Evolutionary conservation across 1,284 basidiomycete species (phyloP).

Genomic region (Vanrija sp.): DNA sequence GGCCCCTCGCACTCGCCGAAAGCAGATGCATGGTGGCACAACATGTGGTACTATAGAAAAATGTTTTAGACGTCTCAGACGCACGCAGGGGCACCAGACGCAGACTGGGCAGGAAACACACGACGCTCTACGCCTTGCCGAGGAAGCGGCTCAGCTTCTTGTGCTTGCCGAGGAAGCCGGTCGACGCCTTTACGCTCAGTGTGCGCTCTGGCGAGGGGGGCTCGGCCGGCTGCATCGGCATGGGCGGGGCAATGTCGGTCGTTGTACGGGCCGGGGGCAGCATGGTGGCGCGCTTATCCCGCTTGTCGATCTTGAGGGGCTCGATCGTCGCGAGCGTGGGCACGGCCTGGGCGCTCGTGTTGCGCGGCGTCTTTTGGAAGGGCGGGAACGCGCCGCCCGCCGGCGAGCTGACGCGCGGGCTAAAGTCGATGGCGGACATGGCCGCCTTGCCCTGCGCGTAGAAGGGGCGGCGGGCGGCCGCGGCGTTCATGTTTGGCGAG

Average conservation of each 20-base stretch:
- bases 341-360: background rate
- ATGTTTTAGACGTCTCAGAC: background rate
- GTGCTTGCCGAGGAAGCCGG: constrained; percentile 9
- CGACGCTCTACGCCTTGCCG: constrained; percentile 5
- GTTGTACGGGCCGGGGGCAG: background rate
- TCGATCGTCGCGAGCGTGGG: constrained; percentile 2
- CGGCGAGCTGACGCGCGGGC: constrained; percentile 1
- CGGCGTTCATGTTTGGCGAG: background rate
- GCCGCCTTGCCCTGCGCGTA: constrained; percentile 23
- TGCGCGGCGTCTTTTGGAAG: background rate
- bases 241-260: background rate
- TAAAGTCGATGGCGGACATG: constrained; percentile 23
- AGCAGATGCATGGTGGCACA: background rate
- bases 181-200: constrained; percentile 1
- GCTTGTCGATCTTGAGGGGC: background rate
- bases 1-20: too few species aligned
- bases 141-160: constrained; percentile 11
- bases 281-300: background rate
- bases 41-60: background rate
- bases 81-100: background rate
- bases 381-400: background rate
- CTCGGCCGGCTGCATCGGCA: background rate
- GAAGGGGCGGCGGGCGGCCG: constrained; percentile 13
- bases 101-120: too few species aligned
- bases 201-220: background rate